Base-by-base conservation (phyloP, 2,329 filamentous ascomycete species). In the Colletotrichum graminicola region DNA sequence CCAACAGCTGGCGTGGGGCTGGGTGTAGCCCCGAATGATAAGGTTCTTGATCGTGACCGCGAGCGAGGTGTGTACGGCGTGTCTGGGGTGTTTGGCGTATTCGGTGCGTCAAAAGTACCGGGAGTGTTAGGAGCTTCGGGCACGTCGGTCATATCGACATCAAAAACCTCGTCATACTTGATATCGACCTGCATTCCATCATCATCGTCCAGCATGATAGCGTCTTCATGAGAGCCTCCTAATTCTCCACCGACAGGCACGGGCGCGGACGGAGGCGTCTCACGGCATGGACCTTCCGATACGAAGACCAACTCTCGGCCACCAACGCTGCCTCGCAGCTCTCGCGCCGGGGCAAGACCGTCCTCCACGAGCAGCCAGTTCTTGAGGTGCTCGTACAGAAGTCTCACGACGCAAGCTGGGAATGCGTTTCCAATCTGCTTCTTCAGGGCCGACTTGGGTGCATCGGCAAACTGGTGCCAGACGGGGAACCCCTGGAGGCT, bases 401-500 rank as follows among this genome's bases (percentile, higher is more conserved):
- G 79, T 34, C 80, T 80, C 3, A 89, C 89, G 0, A 87, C 85
- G 36, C 82, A 82, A 0, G 93, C 89, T 0, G 94, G 92, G 21
- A 95, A 94, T 0, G 93, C 93, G 76, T 96, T 95, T 0, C 93
- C 93, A 73, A 95, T 93, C 77, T 94, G 92, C 73, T 84, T 87
- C 74, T 87, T 87, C 21, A 88, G 81, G 1, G 41, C 51, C 2
- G 61, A 54, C 52, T 71, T 71, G 18, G 77, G 78, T 0, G 78
- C 80, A 23, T 79, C 78, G 0, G 79, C 82, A 76, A 95, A 95
- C 0, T 78, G 78, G 77, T 93, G 91, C 2, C 82, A 77, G 0
- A 80, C 71, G 0, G 92, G 92, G 63, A 96, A 96, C 0, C 90
- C 91, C 74, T 94, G 92, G 0, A 96, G 78, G 2, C 84, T 84